phyloP scores from a whole-genome alignment of 257 asterid genomes.

The Plantago elongata region DNA sequence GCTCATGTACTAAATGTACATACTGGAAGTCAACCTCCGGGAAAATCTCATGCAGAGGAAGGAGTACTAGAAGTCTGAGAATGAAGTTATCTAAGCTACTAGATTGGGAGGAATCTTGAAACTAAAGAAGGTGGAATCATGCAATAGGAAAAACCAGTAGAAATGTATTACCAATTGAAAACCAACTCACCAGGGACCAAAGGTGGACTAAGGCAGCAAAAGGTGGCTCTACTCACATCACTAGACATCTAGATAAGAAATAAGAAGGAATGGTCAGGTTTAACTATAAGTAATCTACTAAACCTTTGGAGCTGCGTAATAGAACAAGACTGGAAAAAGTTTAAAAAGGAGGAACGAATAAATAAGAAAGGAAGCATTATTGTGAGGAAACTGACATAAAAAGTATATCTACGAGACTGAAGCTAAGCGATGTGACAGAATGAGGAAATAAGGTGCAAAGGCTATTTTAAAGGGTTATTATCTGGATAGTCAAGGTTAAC shows the following conservation, averaged over 20 bases:
- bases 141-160: slow-evolving; percentile 8
- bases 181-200: slow-evolving; percentile 68
- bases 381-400: neutral
- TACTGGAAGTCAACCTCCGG: slow-evolving; percentile 18
- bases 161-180: slow-evolving; percentile 7
- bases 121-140: slow-evolving; percentile 19
- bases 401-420: slow-evolving; percentile 8
- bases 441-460: too few relatives aligned
- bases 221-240: slow-evolving; percentile 57
- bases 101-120: slow-evolving; percentile 19
- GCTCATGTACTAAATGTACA: neutral
- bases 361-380: slow-evolving; percentile 6
- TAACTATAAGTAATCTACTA: slow-evolving; percentile 22
- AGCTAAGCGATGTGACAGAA: neutral
- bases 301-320: slow-evolving; percentile 16
- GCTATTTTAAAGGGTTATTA: neutral
- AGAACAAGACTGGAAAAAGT: slow-evolving; percentile 10
- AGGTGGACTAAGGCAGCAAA: slow-evolving; percentile 56
- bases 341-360: too few relatives aligned
- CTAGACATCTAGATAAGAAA: slow-evolving; percentile 93
- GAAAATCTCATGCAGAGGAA: neutral
- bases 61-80: neutral
- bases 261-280: slow-evolving; percentile 55
- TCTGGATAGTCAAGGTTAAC: too few relatives aligned
- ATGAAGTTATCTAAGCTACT: slow-evolving; percentile 9